These are phyloP conservation scores for Stemphylium vesicarium DNA, from an alignment of 2,329 filamentous ascomycete genomes.

Conservation along the genomic window DNA sequence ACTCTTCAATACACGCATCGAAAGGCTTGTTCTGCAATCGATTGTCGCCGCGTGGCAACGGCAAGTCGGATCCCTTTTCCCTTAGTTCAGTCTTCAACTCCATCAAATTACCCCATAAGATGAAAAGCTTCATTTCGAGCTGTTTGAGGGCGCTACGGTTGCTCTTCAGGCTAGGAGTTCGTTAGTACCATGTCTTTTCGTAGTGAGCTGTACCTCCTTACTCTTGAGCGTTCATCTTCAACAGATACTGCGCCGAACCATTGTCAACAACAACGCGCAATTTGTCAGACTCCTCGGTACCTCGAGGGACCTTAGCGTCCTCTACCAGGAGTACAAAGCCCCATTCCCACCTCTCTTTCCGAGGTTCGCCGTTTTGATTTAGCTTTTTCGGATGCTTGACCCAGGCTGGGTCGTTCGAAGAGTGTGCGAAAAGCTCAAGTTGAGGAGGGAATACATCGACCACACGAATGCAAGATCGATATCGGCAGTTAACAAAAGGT, in stretches of 20 bases:
- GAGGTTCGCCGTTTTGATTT: conserved; percentile 40
- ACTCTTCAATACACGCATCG: conserved; percentile 42
- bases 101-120: conserved; percentile 80
- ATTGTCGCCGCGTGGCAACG: conserved; percentile 32
- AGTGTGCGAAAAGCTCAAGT: conserved; percentile 72
- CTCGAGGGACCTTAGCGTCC: conserved; percentile 58
- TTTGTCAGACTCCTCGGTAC: conserved; percentile 36
- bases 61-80: conserved; percentile 29
- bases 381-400: conserved; percentile 49
- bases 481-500: conserved; percentile 77
- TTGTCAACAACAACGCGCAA: conserved; percentile 72
- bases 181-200: conserved; percentile 10
- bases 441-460: conserved; percentile 77
- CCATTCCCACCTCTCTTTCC: conserved; percentile 75
- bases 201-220: conserved; percentile 45
- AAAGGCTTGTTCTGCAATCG: conserved; percentile 52
- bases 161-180: conserved; percentile 60
- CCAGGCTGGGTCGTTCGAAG: conserved; percentile 46
- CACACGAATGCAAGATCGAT: conserved; percentile 74
- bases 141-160: conserved; percentile 55
- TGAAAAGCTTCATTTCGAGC: conserved; percentile 74
- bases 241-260: conserved; percentile 61
- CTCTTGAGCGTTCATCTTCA: conserved; percentile 62
- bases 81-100: conserved; percentile 68
- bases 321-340: conserved; percentile 80